Conservation (phyloP, 2,329 filamentous ascomycete genomes). For the Trematosphaeria pertusa region DNA sequence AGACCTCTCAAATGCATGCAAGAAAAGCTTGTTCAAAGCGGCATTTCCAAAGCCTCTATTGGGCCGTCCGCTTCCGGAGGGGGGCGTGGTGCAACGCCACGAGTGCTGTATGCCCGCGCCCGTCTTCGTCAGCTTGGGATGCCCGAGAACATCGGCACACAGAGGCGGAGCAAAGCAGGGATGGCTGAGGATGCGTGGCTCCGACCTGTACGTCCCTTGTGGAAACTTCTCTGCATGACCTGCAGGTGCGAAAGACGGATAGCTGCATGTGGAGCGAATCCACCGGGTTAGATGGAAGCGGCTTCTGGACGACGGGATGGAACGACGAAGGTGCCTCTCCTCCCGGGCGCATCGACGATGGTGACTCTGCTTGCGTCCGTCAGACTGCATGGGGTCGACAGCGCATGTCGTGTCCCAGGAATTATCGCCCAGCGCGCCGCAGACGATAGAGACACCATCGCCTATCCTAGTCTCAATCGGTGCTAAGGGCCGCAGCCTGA, state of each 20-base stretch:
- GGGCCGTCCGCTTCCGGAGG: too few relatives aligned
- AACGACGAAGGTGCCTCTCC: neutral
- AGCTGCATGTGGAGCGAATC: constrained; percentile 12
- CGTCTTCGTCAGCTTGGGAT: too few relatives aligned
- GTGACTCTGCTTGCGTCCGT: too few relatives aligned
- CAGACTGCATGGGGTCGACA: constrained; percentile 1
- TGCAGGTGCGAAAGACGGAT: constrained; percentile 20
- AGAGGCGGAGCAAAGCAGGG: too few relatives aligned
- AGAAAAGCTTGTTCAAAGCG: neutral
- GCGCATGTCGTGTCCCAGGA: constrained; percentile 1
- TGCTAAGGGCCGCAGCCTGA: constrained; percentile 15
- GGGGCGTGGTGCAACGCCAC: too few relatives aligned
- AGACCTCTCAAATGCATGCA: neutral
- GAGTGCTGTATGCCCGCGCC: too few relatives aligned
- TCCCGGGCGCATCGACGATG: too few relatives aligned
- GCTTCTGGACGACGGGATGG: neutral
- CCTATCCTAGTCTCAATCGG: constrained; percentile 25
- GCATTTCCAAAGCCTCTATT: neutral
- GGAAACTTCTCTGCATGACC: constrained; percentile 3
- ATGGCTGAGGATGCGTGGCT: too few relatives aligned
- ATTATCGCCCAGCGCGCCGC: constrained; percentile 11
- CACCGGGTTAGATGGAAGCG: neutral
- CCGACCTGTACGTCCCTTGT: too few relatives aligned
- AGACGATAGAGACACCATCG: constrained; percentile 3
- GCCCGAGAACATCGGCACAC: too few relatives aligned